Conservation (phyloP, 495 filamentous ascomycete genomes). For the Neurospora cerealis region DNA sequence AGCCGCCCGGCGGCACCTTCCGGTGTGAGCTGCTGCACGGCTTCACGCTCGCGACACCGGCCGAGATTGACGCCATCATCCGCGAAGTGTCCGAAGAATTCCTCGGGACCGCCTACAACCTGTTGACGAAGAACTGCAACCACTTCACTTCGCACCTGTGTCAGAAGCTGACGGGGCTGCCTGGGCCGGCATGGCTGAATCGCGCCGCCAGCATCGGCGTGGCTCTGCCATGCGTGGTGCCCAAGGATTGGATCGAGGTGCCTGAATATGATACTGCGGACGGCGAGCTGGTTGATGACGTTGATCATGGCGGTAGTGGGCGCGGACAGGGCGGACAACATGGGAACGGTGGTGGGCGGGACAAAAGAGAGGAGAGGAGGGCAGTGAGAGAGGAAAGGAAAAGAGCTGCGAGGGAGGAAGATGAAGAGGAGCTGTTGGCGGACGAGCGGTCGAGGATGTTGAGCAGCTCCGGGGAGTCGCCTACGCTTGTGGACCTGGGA, state of each 20-base stretch:
- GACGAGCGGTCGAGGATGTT: slow-evolving; percentile 18
- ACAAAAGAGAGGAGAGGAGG: not conserved
- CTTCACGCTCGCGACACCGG: slow-evolving; percentile 50
- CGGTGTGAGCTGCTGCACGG: slow-evolving; percentile 59
- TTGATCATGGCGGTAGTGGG: slow-evolving; percentile 19
- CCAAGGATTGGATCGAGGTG: slow-evolving; percentile 65
- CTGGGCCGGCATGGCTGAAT: slow-evolving; percentile 63
- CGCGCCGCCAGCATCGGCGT: slow-evolving; percentile 70
- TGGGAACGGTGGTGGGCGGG: not conserved
- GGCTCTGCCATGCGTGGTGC: slow-evolving; percentile 68
- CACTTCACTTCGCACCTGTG: slow-evolving; percentile 68
- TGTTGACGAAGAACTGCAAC: slow-evolving; percentile 73
- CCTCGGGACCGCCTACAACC: slow-evolving; percentile 60
- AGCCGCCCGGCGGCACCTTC: slow-evolving; percentile 67
- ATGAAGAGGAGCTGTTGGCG: slow-evolving; percentile 2
- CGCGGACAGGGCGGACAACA: not conserved
- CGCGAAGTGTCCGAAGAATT: slow-evolving; percentile 56
- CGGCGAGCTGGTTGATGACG: slow-evolving; percentile 54
- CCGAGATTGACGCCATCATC: slow-evolving; percentile 59
- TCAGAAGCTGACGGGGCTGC: slow-evolving; percentile 49
- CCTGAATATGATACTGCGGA: slow-evolving; percentile 64
- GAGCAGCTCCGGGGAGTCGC: slow-evolving; percentile 20
- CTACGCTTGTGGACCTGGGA: slow-evolving; percentile 14
- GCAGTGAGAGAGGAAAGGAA: not conserved
- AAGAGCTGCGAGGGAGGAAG: slow-evolving; percentile 2